Evolutionary conservation across 2,329 filamentous ascomycete species (phyloP), one percentile per base, ranked within the genome.

Genomic region (Aschersonia sp.): DNA sequence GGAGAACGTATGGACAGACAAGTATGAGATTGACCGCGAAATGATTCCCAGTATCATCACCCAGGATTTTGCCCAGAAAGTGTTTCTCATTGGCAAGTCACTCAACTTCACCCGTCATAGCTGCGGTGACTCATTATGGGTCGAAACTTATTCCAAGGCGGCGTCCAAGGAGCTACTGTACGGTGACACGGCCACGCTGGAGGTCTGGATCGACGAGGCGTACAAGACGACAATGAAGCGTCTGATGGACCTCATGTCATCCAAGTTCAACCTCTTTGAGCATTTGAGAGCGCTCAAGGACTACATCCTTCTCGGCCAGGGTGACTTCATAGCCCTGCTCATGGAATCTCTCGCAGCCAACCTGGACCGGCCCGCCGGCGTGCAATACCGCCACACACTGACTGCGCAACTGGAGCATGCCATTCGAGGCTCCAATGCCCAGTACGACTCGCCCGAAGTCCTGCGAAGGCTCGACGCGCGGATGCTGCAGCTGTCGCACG

Each of bases 201-300:
- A 95, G 61, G 80, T 81, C 1, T 96, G 88, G 65, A 98, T 98
- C 56, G 92, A 96, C 56, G 87, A 96, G 57, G 92, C 94, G 2
- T 95, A 98, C 70, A 95, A 94, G 65, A 92, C 88, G 0, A 97
- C 94, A 5, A 98, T 98, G 91, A 88, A 88, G 49, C 84, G 91
- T 10, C 74, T 97, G 31, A 94, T 95, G 57, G 77, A 89, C 59
- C 77, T 98, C 48, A 96, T 98, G 91, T 85, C 84, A 47, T 82
- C 83, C 55, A 97, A 96, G 59, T 98, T 98, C 67, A 87, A 91
- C 54, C 73, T 98, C 0, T 95, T 96, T 58, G 85, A 94, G 48
- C 94, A 98, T 61, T 73, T 98, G 1, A 80, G 83, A 51, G 92
- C 91, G 0, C 73, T 98, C 45, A 98, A 97, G 66, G 88, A 89